Conservation (phyloP, 1,284 basidiomycete species). For the Tilletia setariae region DNA sequence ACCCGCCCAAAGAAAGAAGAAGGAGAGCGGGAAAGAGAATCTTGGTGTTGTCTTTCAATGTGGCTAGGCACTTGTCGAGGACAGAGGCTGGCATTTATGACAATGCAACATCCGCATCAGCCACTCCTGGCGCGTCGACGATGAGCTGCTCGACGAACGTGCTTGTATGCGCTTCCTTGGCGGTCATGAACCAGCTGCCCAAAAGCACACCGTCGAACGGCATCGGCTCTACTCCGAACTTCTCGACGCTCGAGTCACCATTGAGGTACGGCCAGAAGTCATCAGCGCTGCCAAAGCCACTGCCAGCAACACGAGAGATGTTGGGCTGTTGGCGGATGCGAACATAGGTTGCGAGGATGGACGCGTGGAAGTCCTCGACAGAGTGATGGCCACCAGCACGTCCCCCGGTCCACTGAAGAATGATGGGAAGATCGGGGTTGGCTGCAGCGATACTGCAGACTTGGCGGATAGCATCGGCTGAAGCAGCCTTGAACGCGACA, state of each 20-base stretch:
- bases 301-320: slow-evolving; percentile 79
- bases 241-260: too few relatives aligned
- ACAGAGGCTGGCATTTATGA: slow-evolving; percentile 99
- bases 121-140: slow-evolving; percentile 86
- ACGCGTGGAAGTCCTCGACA: slow-evolving; percentile 97
- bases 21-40: slow-evolving; percentile 95
- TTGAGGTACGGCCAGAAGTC: too few relatives aligned
- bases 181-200: too few relatives aligned
- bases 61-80: slow-evolving; percentile 91
- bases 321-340: slow-evolving; percentile 84
- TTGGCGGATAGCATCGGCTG: slow-evolving; percentile 92
- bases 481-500: slow-evolving; percentile 95
- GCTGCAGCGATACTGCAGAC: slow-evolving; percentile 91
- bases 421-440: slow-evolving; percentile 95
- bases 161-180: too few relatives aligned
- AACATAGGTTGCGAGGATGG: slow-evolving; percentile 83
- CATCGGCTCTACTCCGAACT: too few relatives aligned
- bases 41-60: too few relatives aligned
- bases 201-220: too few relatives aligned
- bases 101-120: slow-evolving; percentile 80
- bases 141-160: slow-evolving; percentile 99
- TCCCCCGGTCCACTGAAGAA: slow-evolving; percentile 97
- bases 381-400: slow-evolving; percentile 99
- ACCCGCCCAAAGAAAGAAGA: slow-evolving; percentile 90
- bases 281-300: too few relatives aligned